phyloP scores from a whole-genome alignment of 2,329 filamentous ascomycete genomes.

The Pseudodiploospora longispora region DNA sequence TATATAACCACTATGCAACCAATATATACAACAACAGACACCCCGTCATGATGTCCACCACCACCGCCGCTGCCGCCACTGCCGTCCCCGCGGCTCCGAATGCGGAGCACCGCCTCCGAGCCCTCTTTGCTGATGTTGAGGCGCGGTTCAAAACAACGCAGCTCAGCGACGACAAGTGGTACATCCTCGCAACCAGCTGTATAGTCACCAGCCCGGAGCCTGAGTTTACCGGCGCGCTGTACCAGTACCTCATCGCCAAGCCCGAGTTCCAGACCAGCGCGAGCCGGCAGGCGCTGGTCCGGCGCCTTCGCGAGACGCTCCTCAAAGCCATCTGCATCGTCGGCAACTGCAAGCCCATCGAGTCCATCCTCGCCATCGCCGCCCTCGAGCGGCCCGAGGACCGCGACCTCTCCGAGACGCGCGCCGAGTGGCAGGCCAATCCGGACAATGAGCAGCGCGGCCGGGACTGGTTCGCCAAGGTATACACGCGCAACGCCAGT shows the following conservation, averaged over 20 bases:
- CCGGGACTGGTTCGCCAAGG: conserved; percentile 44
- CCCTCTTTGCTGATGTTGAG: too few relatives aligned
- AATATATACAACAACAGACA: too few relatives aligned
- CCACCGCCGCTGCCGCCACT: too few relatives aligned
- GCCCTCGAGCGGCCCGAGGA: conserved; percentile 45
- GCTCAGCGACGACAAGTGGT: conserved; percentile 5
- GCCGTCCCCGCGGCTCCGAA: too few relatives aligned
- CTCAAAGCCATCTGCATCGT: conserved; percentile 51
- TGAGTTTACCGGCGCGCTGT: conserved; percentile 43
- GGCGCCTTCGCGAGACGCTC: conserved; percentile 47
- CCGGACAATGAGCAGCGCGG: conserved; percentile 45
- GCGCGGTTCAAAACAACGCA: too few relatives aligned
- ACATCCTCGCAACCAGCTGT: conserved; percentile 9
- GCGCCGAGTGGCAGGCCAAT: conserved; percentile 51
- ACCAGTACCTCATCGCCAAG: conserved; percentile 44
- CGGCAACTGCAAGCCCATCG: conserved; percentile 55
- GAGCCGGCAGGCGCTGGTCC: conserved; percentile 38
- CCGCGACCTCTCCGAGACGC: conserved; percentile 44
- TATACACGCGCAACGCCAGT: conserved; percentile 44
- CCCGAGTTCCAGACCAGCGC: conserved; percentile 34
- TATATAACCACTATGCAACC: too few relatives aligned
- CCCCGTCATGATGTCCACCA: too few relatives aligned
- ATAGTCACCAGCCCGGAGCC: conserved; percentile 20
- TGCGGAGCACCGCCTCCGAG: too few relatives aligned
- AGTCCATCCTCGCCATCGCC: conserved; percentile 49